Base-by-base conservation (phyloP, 495 filamentous ascomycete species). In the Amphirosellinia nigrospora region DNA sequence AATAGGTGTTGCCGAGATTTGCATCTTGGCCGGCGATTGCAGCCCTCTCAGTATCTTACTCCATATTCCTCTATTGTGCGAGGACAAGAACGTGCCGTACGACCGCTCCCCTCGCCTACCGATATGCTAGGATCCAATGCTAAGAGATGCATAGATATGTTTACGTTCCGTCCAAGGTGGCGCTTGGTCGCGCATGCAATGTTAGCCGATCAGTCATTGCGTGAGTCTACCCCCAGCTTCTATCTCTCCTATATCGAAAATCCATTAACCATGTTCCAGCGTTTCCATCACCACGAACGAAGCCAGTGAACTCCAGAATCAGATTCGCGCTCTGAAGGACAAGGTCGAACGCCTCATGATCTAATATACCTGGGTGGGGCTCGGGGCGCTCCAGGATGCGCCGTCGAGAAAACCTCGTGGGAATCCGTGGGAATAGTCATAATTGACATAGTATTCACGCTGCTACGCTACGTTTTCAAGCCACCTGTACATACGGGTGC, bases 341-440 rank as follows among this genome's bases (percentile, higher is more conserved):
- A 96, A 97, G 90, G 93, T 99, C 50, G 96, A 99, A 86, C 88
- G 96, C 75, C 86, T 98, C 66, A 93, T 95, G 89, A 96, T 99
- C 83, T 99, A 93, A 89, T 78, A 74, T 72, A 72, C 71, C 70
- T 43, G 43, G 52, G 30, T 9, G 10, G 10, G 23, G 21, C 28
- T 32, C 69, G 53, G 53, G n/a, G 4, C 10, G 45, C n/a, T 39
- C 10, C 58, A 53, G 68, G 72, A 66, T 68, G 55, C 65, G 59
- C 56, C 45, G 64, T 32, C 45, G 55, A 71, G 30, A 5, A 63
- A 64, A 10, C 46, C 38, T 28, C 5, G 69, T 43, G 58, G 15
- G 71, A 10, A 52, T 38, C 19, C 5, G 69, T 43, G 58, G 15
- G 71, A 68, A 56, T 7, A 15, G 45, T 67, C 9, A 43, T 43